These are phyloP conservation scores for Ormosia emarginata DNA, from an alignment of 306 rosid species.

Conservation along the genomic window DNA sequence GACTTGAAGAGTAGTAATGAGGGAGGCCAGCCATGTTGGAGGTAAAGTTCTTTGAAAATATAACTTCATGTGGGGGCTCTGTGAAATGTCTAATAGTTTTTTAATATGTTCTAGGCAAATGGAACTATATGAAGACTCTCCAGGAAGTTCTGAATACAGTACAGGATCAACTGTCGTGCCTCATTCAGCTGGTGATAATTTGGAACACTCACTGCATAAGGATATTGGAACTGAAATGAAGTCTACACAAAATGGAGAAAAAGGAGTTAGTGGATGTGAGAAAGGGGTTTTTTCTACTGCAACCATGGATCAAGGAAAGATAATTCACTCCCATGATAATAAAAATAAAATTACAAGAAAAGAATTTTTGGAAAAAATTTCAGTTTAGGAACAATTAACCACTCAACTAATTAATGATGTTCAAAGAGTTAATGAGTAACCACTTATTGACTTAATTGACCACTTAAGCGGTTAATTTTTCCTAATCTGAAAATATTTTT, in stretches of 20 bases:
- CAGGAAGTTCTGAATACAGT: conserved; percentile 80
- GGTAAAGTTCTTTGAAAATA: conserved; percentile 19
- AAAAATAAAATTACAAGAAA: neutral
- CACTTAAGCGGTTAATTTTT: neutral
- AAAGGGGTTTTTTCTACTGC: conserved; percentile 35
- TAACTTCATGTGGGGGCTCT: conserved; percentile 6
- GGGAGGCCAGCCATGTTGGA: conserved; percentile 60
- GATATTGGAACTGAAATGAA: conserved; percentile 39
- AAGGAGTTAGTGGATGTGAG: conserved; percentile 30
- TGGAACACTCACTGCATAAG: conserved; percentile 40
- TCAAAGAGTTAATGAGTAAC: neutral
- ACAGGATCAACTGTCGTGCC: conserved; percentile 68
- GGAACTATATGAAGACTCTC: conserved; percentile 63
- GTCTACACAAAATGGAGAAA: conserved; percentile 35
- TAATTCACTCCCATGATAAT: neutral
- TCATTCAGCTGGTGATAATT: conserved; percentile 42
- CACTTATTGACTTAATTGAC: neutral
- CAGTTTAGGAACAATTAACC: neutral
- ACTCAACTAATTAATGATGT: neutral
- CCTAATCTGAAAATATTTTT: neutral
- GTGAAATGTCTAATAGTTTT: conserved; percentile 14
- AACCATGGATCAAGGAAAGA: conserved; percentile 51
- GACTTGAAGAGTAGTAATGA: conserved; percentile 52
- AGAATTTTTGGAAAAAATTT: neutral
- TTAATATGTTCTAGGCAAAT: conserved; percentile 50